A percentile compares a stretch with the other conserved stretches of the same genome.
phyloP scores from a whole-genome alignment of 2,329 filamentous ascomycete genomes.

The Aureobasidium sp. region DNA sequence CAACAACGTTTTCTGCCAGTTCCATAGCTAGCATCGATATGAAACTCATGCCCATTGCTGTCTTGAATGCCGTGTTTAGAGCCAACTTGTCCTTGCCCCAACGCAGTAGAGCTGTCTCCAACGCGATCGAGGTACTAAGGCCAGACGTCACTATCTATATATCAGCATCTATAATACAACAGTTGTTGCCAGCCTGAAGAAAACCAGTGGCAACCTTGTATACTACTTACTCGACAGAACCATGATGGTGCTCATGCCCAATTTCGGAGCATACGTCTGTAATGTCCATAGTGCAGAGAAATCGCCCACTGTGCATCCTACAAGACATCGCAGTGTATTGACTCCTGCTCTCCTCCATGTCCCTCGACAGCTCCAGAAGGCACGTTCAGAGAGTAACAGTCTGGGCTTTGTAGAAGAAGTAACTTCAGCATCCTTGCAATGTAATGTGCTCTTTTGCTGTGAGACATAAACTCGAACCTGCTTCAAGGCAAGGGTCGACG shows the following conservation, averaged over 20 bases:
- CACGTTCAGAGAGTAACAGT: not conserved
- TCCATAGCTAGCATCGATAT: not conserved
- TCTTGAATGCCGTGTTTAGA: not conserved
- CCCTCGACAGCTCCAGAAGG: not conserved
- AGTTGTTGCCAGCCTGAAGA: too few relatives aligned
- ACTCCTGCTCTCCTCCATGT: not conserved
- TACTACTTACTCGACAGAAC: not conserved
- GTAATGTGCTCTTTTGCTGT: too few relatives aligned
- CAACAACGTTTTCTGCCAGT: not conserved
- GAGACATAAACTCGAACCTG: too few relatives aligned
- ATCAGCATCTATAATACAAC: too few relatives aligned
- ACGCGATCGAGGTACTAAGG: not conserved
- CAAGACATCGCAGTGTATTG: not conserved
- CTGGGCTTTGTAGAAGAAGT: not conserved
- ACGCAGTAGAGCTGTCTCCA: not conserved
- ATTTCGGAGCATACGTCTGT: not conserved
- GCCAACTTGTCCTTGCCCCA: not conserved
- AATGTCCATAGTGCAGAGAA: not conserved
- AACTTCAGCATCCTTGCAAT: too few relatives aligned
- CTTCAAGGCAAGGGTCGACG: too few relatives aligned
- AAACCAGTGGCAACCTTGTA: too few relatives aligned
- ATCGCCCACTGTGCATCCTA: not conserved
- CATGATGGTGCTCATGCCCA: not conserved
- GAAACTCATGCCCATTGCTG: conserved; percentile 1
- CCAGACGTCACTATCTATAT: not conserved